Evolutionary conservation across 495 filamentous ascomycete species (phyloP), one percentile per base, ranked within the genome.

Genomic region (Hypomontagnella monticulosa): DNA sequence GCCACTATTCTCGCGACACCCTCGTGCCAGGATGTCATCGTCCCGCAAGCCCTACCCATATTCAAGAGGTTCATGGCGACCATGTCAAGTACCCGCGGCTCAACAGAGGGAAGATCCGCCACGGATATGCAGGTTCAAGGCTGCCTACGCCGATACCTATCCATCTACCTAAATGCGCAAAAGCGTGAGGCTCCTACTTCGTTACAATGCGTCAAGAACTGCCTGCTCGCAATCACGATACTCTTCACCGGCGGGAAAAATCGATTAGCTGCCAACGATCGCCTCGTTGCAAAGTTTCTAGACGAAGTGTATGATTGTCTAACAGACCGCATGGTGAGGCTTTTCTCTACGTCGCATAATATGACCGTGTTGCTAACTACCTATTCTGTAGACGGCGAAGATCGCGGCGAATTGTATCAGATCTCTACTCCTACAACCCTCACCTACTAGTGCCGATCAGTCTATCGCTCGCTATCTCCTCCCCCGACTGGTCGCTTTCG

Each of bases 201-300:
- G 1, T 76, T 99, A 19, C 80, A 91, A 2, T 97, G 93, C 69
- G 93, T 96, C 65, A 97, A 95, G 78, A 98, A 97, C 67, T 91
- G 90, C 14, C 87, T 99, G 0, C 82, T 98, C 44, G 90, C 91
- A 0, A 87, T 88, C 46, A 96, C 96, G 2, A 90, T 99, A 63
- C 84, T 99, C 15, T 84, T 99, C 42, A 97, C 92, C 4, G 87
- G 88, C 30, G 90, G 90, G 32, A 82, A 86, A 30, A 89, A 89
- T 65, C 81, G 87, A 12, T 82, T 98, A 23, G 82, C 87, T 1
- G 85, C 91, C 1, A 84, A 80, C 53, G 92, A 97, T 64, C 86
- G 87, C 10, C 80, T 94, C 3, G 80, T 96, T 14, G 77, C 75
- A 7, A 82, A 82, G 16, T 89, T 91, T 56, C 80, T 96, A 4